Evolutionary conservation across 2,329 filamentous ascomycete genomes (phyloP).

Genomic region (Fusarium sublunatum): DNA sequence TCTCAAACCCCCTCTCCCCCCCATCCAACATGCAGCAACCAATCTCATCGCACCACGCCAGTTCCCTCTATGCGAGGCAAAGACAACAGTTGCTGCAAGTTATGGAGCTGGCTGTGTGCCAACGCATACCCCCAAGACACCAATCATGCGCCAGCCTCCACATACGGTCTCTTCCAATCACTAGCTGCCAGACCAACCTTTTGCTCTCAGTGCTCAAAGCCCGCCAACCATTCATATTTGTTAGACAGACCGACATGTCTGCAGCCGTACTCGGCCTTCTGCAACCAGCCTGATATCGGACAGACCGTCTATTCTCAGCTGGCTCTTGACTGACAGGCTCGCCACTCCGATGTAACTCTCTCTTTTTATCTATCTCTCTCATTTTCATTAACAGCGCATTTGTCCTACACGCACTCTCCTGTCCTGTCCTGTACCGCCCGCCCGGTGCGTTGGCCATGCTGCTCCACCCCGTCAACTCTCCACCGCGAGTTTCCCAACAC

Average conservation of each 20-base stretch:
- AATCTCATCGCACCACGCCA: constrained; percentile 40
- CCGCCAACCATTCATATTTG: constrained; percentile 35
- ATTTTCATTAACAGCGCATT: constrained; percentile 9
- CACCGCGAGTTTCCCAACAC: constrained; percentile 40
- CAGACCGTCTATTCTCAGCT: constrained; percentile 30
- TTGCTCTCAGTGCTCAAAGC: constrained; percentile 16
- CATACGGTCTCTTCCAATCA: constrained; percentile 42
- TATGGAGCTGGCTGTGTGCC: constrained; percentile 37
- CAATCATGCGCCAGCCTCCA: constrained; percentile 48
- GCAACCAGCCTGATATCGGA: background rate
- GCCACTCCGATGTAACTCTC: constrained; percentile 26
- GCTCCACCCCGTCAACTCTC: constrained; percentile 36
- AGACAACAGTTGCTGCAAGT: constrained; percentile 39
- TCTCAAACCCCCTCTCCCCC: constrained; percentile 9
- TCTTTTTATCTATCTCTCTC: constrained; percentile 13
- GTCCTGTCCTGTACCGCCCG: constrained; percentile 21
- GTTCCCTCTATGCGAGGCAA: constrained; percentile 42
- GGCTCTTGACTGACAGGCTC: constrained; percentile 13
- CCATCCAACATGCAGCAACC: constrained; percentile 27
- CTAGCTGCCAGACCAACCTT: constrained; percentile 32
- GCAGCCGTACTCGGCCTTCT: constrained; percentile 25
- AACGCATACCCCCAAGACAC: constrained; percentile 42
- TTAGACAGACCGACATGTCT: constrained; percentile 38
- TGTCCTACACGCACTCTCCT: constrained; percentile 20
- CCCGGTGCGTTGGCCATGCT: constrained; percentile 42